phyloP scores from a whole-genome alignment of 352 stramenopile species.

The Aphanomyces astaci region DNA sequence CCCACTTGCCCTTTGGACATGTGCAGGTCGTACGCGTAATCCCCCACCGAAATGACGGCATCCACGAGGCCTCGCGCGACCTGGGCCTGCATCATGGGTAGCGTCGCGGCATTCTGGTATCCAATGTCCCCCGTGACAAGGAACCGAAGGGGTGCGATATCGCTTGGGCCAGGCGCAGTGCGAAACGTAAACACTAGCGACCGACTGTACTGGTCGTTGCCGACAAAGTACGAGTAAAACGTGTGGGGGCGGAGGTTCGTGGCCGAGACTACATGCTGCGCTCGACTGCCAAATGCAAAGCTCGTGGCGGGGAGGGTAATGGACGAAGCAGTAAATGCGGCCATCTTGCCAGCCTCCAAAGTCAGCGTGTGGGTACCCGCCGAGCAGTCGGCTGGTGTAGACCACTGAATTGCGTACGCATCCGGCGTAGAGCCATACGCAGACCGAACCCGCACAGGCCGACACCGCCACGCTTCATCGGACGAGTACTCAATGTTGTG shows the following conservation, averaged over 20 bases:
- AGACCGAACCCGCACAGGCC: slow-evolving; percentile 75
- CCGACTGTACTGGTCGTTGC: slow-evolving; percentile 66
- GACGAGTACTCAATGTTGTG: slow-evolving; percentile 38
- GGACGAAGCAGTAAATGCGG: slow-evolving; percentile 30
- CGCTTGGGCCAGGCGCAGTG: slow-evolving; percentile 39
- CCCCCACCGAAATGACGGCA: slow-evolving; percentile 76
- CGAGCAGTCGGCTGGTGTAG: slow-evolving; percentile 51
- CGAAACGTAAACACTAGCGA: slow-evolving; percentile 74
- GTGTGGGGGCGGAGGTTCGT: slow-evolving; percentile 50
- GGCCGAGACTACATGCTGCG: slow-evolving; percentile 61
- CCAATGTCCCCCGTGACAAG: slow-evolving; percentile 82
- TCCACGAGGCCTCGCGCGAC: slow-evolving; percentile 68
- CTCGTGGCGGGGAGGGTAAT: neutral
- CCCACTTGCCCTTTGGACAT: slow-evolving; percentile 66
- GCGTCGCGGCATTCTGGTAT: slow-evolving; percentile 81
- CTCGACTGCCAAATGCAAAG: slow-evolving; percentile 26
- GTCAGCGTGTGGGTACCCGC: slow-evolving; percentile 41
- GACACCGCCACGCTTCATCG: slow-evolving; percentile 42
- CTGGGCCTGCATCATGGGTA: slow-evolving; percentile 83
- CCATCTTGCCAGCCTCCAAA: slow-evolving; percentile 49
- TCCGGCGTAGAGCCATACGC: slow-evolving; percentile 49
- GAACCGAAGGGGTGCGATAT: slow-evolving; percentile 50
- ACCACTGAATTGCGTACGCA: slow-evolving; percentile 73
- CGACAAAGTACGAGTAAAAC: slow-evolving; percentile 79
- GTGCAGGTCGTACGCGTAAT: slow-evolving; percentile 87